A percentile compares a stretch with the other conserved stretches of the same genome.
These are phyloP conservation scores for Lipomyces chichibuensis DNA, from an alignment of 805 yeast genomes.

Conservation along the genomic window DNA sequence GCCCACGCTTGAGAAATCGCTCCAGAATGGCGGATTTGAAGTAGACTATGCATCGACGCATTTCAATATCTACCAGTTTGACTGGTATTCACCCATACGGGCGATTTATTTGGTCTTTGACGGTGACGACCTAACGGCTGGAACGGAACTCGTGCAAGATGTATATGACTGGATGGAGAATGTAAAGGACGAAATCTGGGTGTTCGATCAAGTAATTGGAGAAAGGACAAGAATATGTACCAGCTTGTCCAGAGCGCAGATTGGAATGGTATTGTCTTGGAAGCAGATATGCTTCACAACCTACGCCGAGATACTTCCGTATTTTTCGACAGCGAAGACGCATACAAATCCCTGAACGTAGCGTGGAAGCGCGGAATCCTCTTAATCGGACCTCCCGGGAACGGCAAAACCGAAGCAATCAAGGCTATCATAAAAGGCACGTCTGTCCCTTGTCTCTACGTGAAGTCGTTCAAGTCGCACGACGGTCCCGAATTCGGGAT, in stretches of 20 bases:
- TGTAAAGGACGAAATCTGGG: conserved; percentile 6
- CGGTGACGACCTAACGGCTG: not conserved
- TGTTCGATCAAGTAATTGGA: not conserved
- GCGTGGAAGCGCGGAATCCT: conserved; percentile 7
- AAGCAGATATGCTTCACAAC: not conserved
- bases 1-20: not conserved
- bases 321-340: conserved; percentile 3
- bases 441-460: conserved; percentile 4
- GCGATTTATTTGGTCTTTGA: not conserved
- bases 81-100: not conserved
- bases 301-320: conserved; percentile 4
- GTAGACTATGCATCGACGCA: not conserved
- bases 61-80: not conserved
- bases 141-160: not conserved
- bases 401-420: conserved; percentile 5
- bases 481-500: not conserved
- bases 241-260: not conserved
- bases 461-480: not conserved
- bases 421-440: conserved; percentile 2
- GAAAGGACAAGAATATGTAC: conserved; percentile 5
- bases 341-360: not conserved
- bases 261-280: not conserved
- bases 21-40: conserved; percentile 2
- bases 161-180: conserved; percentile 7
- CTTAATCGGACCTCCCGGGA: not conserved